Evolutionary conservation across 441 rosid species (phyloP).

Genomic region (Flueggea neowawraea): DNA sequence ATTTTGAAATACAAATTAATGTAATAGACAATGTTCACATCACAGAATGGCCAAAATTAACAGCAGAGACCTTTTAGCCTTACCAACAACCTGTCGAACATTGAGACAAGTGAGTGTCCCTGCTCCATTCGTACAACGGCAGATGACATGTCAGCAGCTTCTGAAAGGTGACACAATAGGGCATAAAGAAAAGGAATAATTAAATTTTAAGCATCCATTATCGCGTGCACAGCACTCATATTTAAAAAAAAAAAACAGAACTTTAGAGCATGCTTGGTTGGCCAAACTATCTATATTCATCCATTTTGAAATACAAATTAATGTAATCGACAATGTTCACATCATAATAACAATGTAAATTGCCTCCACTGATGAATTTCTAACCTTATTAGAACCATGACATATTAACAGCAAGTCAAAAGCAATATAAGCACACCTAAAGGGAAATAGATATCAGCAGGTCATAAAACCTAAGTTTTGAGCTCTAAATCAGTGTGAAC

Average conservation of each 20-base stretch:
- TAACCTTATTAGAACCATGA: no score
- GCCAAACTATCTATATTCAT: background rate
- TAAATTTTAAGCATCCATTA: background rate
- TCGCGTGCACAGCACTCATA: background rate
- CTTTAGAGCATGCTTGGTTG: background rate
- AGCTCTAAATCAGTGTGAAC: no score
- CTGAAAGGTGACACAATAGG: background rate
- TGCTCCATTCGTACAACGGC: constrained; percentile 41
- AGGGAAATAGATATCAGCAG: no score
- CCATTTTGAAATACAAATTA: constrained; percentile 3
- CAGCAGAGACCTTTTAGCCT: constrained; percentile 22
- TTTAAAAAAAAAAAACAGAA: no score
- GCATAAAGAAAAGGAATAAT: background rate
- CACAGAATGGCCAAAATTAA: constrained; percentile 1
- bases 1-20: constrained; percentile 5
- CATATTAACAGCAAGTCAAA: no score
- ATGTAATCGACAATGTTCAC: background rate
- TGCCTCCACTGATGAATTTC: no score
- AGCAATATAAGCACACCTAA: no score
- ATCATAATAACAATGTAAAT: background rate
- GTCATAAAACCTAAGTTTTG: no score
- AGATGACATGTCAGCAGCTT: constrained; percentile 8
- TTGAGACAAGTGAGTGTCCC: constrained; percentile 47
- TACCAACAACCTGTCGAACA: constrained; percentile 83
- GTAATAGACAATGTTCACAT: background rate